phyloP scores from a whole-genome alignment of 2,329 filamentous ascomycete species.

The Rosellinia necatrix region DNA sequence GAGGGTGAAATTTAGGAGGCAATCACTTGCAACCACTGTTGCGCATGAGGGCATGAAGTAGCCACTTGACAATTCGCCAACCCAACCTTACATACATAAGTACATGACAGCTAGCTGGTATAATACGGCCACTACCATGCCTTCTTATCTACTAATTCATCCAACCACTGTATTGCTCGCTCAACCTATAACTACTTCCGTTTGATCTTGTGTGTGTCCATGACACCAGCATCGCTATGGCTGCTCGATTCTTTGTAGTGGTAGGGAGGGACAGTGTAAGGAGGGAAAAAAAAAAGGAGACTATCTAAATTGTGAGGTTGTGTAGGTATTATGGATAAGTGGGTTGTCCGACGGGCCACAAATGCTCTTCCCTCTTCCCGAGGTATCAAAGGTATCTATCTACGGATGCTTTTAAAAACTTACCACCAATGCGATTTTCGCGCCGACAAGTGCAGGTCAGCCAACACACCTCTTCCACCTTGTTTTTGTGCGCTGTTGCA shows the following conservation, averaged over 20 bases:
- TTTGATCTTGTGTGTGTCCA: too few relatives aligned
- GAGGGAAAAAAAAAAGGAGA: conserved; percentile 6
- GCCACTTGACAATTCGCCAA: too few relatives aligned
- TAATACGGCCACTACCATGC: too few relatives aligned
- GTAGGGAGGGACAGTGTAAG: background rate
- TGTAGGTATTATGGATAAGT: background rate
- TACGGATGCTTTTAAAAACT: conserved; percentile 22
- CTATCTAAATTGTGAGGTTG: conserved; percentile 24
- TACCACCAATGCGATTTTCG: conserved; percentile 4
- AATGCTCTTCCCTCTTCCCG: conserved; percentile 4
- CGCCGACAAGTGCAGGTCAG: conserved; percentile 2
- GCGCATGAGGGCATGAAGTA: too few relatives aligned
- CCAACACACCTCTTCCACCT: background rate
- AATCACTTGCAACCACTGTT: too few relatives aligned
- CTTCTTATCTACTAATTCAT: too few relatives aligned
- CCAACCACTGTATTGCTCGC: too few relatives aligned
- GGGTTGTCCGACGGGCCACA: background rate
- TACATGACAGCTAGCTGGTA: too few relatives aligned
- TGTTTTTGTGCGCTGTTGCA: conserved; percentile 15
- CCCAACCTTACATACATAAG: too few relatives aligned
- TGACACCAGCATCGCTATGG: background rate
- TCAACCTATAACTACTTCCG: too few relatives aligned
- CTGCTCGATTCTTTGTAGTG: background rate
- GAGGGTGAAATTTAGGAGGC: too few relatives aligned
- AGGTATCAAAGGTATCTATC: conserved; percentile 28